A percentile compares a stretch with the other conserved stretches of the same genome.
phyloP scores from a whole-genome alignment of 768 basidiomycete species.

The Macrocybe gigantea region DNA sequence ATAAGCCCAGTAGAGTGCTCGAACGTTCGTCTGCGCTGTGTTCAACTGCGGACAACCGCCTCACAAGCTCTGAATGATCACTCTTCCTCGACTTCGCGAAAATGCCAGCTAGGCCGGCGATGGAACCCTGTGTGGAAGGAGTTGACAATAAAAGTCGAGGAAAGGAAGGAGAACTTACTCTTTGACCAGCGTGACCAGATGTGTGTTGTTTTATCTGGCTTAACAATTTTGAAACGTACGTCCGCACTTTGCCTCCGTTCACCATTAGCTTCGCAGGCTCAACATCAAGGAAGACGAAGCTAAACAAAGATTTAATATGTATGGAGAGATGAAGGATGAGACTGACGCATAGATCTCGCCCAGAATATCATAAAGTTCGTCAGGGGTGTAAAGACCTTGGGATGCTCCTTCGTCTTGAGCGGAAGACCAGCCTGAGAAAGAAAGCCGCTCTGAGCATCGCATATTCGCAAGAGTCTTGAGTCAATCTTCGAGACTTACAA shows the following conservation, averaged over 20 bases:
- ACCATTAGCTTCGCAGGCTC: constrained; percentile 55
- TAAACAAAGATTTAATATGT: constrained; percentile 18
- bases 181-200: constrained; percentile 24
- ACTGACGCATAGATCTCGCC: constrained; percentile 68
- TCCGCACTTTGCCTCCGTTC: constrained; percentile 43
- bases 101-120: constrained; percentile 36
- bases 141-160: constrained; percentile 11
- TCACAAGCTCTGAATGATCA: constrained; percentile 47
- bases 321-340: background rate
- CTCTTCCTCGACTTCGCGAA: constrained; percentile 43
- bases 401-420: constrained; percentile 51
- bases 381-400: constrained; percentile 56
- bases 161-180: constrained; percentile 10
- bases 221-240: constrained; percentile 47
- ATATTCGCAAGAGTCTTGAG: background rate
- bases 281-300: constrained; percentile 72
- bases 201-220: constrained; percentile 43
- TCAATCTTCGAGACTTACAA: constrained; percentile 39
- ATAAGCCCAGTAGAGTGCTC: constrained; percentile 65
- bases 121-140: constrained; percentile 28
- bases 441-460: constrained; percentile 1
- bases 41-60: constrained; percentile 50
- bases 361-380: constrained; percentile 57
- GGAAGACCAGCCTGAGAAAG: constrained; percentile 57
- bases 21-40: constrained; percentile 55